Evolutionary conservation across 805 yeast species (phyloP).

Genomic region (Martiniozyma abietophila): DNA sequence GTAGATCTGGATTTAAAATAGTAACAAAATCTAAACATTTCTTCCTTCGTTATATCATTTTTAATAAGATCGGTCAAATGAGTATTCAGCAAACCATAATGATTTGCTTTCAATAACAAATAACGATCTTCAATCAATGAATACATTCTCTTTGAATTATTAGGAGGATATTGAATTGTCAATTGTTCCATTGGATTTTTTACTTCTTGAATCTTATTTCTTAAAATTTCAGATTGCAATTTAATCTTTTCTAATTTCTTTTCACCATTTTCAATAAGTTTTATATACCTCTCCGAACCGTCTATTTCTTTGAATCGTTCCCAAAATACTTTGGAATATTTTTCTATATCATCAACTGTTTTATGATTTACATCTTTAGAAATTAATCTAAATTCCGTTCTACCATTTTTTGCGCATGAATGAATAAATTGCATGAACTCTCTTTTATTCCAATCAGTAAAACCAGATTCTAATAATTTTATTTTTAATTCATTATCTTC

Average conservation of each 20-base stretch:
- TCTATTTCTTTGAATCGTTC: constrained; percentile 46
- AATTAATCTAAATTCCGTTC: constrained; percentile 40
- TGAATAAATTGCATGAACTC: constrained; percentile 68
- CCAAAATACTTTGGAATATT: constrained; percentile 60
- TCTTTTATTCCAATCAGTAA: constrained; percentile 62
- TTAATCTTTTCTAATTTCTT: constrained; percentile 48
- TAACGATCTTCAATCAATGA: constrained; percentile 65
- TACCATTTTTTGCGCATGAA: constrained; percentile 59
- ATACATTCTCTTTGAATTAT: constrained; percentile 67
- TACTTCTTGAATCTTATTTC: constrained; percentile 41
- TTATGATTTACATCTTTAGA: constrained; percentile 49
- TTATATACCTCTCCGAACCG: constrained; percentile 60
- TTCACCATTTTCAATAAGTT: constrained; percentile 69
- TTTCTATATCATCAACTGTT: constrained; percentile 46
- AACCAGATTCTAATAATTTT: constrained; percentile 44
- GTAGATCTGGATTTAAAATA: constrained; percentile 61
- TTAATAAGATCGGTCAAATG: constrained; percentile 55
- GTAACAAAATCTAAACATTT: constrained; percentile 64
- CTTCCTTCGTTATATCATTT: constrained; percentile 51
- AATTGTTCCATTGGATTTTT: constrained; percentile 56
- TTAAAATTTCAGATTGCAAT: constrained; percentile 47
- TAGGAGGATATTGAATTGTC: constrained; percentile 68
- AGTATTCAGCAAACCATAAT: constrained; percentile 54
- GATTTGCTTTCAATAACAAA: constrained; percentile 49
- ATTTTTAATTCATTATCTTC: constrained; percentile 52